Percentiles rank a stretch among this genome's conserved stretches.
phyloP scores from a whole-genome alignment of 768 basidiomycete species.

The Tricholoma saponaceum region DNA sequence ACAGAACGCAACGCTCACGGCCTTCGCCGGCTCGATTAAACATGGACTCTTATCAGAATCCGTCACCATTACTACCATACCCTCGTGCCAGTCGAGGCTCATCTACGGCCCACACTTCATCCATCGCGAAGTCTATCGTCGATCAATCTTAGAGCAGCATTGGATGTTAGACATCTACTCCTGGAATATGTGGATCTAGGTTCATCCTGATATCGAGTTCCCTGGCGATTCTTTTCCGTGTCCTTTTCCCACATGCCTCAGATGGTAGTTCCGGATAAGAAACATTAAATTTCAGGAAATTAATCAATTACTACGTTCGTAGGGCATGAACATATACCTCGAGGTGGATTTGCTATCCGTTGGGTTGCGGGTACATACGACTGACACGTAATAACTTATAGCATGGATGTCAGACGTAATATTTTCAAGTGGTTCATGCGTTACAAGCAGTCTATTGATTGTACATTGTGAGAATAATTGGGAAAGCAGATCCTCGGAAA shows the following conservation, averaged over 20 bases:
- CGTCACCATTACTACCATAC: background rate
- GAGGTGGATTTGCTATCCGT: background rate
- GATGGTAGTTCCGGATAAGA: conserved; percentile 59
- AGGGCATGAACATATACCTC: background rate
- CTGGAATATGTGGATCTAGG: background rate
- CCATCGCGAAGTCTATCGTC: background rate
- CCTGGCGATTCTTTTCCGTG: conserved; percentile 34
- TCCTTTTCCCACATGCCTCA: conserved; percentile 37
- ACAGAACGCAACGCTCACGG: background rate
- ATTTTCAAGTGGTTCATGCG: background rate
- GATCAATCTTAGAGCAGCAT: background rate
- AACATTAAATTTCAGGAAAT: conserved; percentile 42
- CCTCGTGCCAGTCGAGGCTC: background rate
- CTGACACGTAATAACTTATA: background rate
- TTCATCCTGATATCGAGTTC: background rate
- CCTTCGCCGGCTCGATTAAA: background rate
- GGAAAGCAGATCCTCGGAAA: background rate
- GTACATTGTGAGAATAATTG: no score
- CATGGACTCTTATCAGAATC: background rate
- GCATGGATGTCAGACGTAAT: background rate
- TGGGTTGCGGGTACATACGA: background rate
- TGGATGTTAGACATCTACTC: background rate
- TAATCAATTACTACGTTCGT: background rate
- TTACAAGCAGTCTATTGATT: no score
- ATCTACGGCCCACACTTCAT: background rate